A percentile compares a stretch with the other conserved stretches of the same genome.
Evolutionary conservation across 2,329 filamentous ascomycete species (phyloP).

Genomic region (Clarireedia homoeocarpa): DNA sequence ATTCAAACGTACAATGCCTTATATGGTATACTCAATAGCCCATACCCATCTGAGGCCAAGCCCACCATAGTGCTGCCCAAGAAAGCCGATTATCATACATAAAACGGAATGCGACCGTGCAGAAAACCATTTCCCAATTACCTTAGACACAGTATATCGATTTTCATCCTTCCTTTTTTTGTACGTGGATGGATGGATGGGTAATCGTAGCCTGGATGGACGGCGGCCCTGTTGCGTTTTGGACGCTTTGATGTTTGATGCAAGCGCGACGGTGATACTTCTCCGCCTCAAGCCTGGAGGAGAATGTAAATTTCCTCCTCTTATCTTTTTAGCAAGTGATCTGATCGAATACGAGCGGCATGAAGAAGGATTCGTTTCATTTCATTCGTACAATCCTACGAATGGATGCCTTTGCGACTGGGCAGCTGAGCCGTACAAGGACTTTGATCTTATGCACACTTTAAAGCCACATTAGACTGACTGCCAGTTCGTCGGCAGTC

Average conservation of each 20-base stretch:
- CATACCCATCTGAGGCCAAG: not conserved
- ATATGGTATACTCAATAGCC: not conserved
- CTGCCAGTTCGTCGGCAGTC: no score
- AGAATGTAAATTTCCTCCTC: not conserved
- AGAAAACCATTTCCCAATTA: not conserved
- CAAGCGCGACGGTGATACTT: not conserved
- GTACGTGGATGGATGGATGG: no score
- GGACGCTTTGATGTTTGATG: constrained; percentile 4
- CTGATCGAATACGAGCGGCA: not conserved
- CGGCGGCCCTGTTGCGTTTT: not conserved
- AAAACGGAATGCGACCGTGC: not conserved
- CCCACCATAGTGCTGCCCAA: not conserved
- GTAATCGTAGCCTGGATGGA: not conserved
- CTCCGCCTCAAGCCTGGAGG: not conserved
- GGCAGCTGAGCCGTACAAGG: no score
- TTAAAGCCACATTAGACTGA: no score
- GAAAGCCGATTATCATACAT: not conserved
- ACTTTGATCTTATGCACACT: no score
- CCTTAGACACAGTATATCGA: no score
- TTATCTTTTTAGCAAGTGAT: not conserved
- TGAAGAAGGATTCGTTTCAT: not conserved
- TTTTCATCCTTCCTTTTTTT: not conserved
- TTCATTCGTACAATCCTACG: no score
- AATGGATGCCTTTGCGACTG: no score
- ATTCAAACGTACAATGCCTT: not conserved